phyloP scores from a whole-genome alignment of 768 basidiomycete genomes.

The Lanmaoa rubissima region DNA sequence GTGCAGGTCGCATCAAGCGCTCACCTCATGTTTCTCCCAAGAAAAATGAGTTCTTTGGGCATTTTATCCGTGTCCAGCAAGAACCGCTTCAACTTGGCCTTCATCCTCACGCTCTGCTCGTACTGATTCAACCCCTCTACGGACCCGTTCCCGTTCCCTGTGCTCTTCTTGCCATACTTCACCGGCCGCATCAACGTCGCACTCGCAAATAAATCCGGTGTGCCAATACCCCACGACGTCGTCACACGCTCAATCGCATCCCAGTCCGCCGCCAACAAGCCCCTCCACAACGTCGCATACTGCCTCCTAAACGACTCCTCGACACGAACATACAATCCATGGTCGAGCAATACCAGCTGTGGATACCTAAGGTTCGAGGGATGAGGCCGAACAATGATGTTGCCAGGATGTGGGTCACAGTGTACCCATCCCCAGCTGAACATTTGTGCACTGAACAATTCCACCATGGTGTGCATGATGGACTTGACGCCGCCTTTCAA shows the following conservation, averaged over 20 bases:
- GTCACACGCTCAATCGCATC: constrained; percentile 50
- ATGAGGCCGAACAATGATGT: constrained; percentile 66
- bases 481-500: constrained; percentile 59
- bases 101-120: constrained; percentile 67
- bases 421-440: constrained; percentile 92
- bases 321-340: constrained; percentile 83
- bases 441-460: constrained; percentile 85
- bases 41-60: constrained; percentile 74
- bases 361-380: constrained; percentile 32
- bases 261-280: constrained; percentile 57
- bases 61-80: constrained; percentile 72
- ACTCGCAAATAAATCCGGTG: constrained; percentile 72
- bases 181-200: constrained; percentile 69
- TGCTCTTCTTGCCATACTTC: constrained; percentile 27
- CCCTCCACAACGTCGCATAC: constrained; percentile 78
- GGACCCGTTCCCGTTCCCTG: not conserved
- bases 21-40: constrained; percentile 74
- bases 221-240: constrained; percentile 63
- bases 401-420: constrained; percentile 76
- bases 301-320: constrained; percentile 65
- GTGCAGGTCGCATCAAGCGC: not conserved
- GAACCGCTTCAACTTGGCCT: constrained; percentile 62
- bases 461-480: constrained; percentile 85
- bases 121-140: constrained; percentile 52
- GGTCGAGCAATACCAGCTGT: constrained; percentile 85